Base-by-base conservation (phyloP, 768 basidiomycete species). In the Tulasnella sp. region DNA sequence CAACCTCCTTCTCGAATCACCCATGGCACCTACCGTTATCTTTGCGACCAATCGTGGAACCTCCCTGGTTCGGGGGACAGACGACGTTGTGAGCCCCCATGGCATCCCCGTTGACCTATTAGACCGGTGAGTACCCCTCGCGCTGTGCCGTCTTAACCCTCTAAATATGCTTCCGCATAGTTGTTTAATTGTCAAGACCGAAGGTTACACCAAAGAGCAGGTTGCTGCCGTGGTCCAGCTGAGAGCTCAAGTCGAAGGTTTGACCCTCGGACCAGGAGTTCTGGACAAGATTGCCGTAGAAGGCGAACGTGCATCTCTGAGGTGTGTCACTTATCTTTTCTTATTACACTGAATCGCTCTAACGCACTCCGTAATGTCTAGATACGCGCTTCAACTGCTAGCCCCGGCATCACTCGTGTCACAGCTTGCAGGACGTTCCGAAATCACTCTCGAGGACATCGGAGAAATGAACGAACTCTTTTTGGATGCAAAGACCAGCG, bases 21-120 rank as follows among this genome's bases (percentile, higher is more conserved):
- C 94, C 2, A 95, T 99, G 92, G 96, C 98, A 3, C 98, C 98
- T 0, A 98, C 98, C 5, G 97, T 99, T 38, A 94, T 99, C 82
- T 88, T 99, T 81, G 98, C 98, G 3, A 98, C 97, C 36, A 99
- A 99, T 84, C 90, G 98, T 31, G 98, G 97, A 4, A 93, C 96
- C 82, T 90, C 94, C 2, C 90, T 96, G 10, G 96, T 99, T 76
- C 91, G 97, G 42, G 98, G 98, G 7, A 98, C 98, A 7, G 92
- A 90, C 0, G 97, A 98, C 81, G 93, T 99, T 76, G 88, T 95
- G 27, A 89, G 95, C 8, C 95, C 98, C 1, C 97, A 99, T 84
- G 98, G 98, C 18, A 88, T 99, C 62, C 98, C 98, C 16, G 90
- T 96, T 72, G 97, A 99, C 86, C 87, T 99, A 21, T 88, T 98